Base-by-base conservation (phyloP, 306 rosid species). In the Vigna radiata region DNA sequence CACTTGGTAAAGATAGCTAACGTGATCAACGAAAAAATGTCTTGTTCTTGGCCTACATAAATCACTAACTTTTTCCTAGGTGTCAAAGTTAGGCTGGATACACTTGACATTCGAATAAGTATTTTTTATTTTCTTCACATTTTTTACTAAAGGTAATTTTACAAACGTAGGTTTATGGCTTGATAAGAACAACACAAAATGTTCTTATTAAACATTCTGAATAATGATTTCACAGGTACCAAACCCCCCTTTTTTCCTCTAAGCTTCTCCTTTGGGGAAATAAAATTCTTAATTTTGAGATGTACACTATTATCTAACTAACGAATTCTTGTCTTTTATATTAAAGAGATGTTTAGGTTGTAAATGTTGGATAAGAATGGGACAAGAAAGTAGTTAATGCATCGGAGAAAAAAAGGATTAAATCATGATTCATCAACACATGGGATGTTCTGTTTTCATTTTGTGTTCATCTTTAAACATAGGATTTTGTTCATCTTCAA, bases 391-490 rank as follows among this genome's bases (percentile, higher is more conserved):
- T 4, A 33, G 37, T 6, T 25, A 68, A 4, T 29, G 29, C n/a
- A 53, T 21, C 14, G 64, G 10, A 64, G 44, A 39, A 39, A 64
- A 39, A 63, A 65, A 36, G 27, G 3, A 52, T 65, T 50, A 29
- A 37, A 50, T 36, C 2, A 36, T 19, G 60, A 47, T 61, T 62
- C 37, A 61, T n/a, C 52, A 43, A 39, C 72, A 69, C 81, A 60
- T 81, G 78, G 72, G 67, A 58, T 77, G 81, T 77, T 67, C 59
- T 18, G 21, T 47, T 53, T 50, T 75, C 41, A 36, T 36, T 8
- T 36, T 36, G 47, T 18, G n/a, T 19, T 62, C 70, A 18, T 33
- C 79, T 31, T 73, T 73, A 41, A 43, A 41, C 37, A 36, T 11
- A 29, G 52, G 17, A 63, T 63, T 77, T 27, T 21, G 21, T 21